Conservation (phyloP, 768 basidiomycete genomes). For the Lepiota subincarnata region DNA sequence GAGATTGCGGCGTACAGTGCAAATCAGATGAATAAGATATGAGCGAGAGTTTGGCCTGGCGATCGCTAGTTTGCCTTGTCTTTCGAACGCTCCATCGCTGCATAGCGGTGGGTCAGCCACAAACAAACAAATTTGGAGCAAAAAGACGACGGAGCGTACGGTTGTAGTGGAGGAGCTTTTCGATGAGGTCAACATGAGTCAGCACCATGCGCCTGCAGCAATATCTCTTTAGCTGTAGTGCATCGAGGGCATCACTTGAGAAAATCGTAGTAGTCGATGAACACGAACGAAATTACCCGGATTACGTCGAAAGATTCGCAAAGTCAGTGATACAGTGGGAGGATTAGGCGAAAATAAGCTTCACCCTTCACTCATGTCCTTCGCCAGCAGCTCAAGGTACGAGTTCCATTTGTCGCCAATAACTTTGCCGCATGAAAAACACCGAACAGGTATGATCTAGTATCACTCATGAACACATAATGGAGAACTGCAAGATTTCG, state of each 20-base stretch:
- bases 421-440: conserved; percentile 96
- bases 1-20: too few species aligned
- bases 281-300: neutral
- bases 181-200: conserved; percentile 96
- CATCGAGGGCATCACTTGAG: conserved; percentile 81
- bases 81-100: conserved; percentile 49
- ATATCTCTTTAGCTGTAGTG: conserved; percentile 86
- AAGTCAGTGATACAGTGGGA: neutral
- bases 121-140: neutral
- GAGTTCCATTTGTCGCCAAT: conserved; percentile 94
- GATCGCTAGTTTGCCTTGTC: conserved; percentile 30
- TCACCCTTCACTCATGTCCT: conserved; percentile 81
- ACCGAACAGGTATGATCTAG: conserved; percentile 94
- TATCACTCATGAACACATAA: neutral
- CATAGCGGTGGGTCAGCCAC: neutral
- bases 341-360: neutral
- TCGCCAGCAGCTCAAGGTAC: conserved; percentile 77
- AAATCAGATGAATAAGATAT: too few species aligned
- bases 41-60: neutral
- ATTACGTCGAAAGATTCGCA: neutral
- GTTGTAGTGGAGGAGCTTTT: conserved; percentile 94
- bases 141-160: conserved; percentile 47
- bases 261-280: neutral
- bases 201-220: conserved; percentile 97
- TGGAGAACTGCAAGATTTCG: neutral